phyloP scores from a whole-genome alignment of 495 filamentous ascomycete species.

The Lindgomyces ingoldianus region DNA sequence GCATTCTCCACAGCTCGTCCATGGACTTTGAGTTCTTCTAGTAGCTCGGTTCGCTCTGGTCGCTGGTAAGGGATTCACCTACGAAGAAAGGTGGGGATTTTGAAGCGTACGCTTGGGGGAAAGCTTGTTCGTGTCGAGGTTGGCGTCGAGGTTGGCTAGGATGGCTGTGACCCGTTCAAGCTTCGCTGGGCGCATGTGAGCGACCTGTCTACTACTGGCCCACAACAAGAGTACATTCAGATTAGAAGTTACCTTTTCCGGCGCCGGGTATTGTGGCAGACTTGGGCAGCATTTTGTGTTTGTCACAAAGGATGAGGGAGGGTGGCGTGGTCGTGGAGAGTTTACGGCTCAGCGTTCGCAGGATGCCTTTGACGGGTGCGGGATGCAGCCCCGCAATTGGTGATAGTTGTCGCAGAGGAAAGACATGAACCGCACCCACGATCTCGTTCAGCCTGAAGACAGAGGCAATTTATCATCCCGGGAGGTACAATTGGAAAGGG shows the following conservation, averaged over 20 bases:
- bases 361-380: background rate
- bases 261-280: background rate
- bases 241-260: background rate
- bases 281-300: slow-evolving; percentile 1
- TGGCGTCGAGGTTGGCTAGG: slow-evolving; percentile 22
- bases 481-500: no score
- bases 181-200: slow-evolving; percentile 27
- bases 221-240: background rate
- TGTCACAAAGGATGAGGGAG: background rate
- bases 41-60: slow-evolving; percentile 42
- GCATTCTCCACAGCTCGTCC: slow-evolving; percentile 70
- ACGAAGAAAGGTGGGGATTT: background rate
- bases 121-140: slow-evolving; percentile 32
- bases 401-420: no score
- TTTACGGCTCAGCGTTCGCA: background rate
- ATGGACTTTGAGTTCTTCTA: slow-evolving; percentile 77
- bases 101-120: slow-evolving; percentile 27
- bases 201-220: background rate
- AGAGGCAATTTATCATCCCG: no score
- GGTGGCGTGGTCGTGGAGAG: slow-evolving; percentile 1
- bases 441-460: no score
- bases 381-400: no score
- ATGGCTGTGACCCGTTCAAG: slow-evolving; percentile 31
- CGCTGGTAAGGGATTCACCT: background rate
- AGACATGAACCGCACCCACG: no score